Evolutionary conservation across 805 yeast species (phyloP), one percentile per base, ranked within the genome.

Genomic region (Yarrowia sp.): DNA sequence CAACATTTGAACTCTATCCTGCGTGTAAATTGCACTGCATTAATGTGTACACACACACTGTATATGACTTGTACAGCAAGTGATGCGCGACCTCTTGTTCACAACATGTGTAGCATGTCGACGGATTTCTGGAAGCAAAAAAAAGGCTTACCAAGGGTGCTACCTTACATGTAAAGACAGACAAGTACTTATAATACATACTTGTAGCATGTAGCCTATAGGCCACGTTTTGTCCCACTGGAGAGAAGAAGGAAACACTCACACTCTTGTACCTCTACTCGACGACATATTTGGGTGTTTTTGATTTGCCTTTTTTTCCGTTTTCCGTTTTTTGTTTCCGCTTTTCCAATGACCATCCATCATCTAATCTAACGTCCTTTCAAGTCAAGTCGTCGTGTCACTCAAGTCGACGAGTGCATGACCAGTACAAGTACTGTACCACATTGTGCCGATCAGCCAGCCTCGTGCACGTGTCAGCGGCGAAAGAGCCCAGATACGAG

Each of bases 21-120:
- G 60, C 44, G 46, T 53, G 60, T 38, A 53, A 38, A 53, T 53
- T 53, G 60, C 60, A 53, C 36, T 53, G 60, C 60, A 53, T 53
- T n/a, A 36, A 53, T 53, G 34, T 36, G 44, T 20, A 14, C 30
- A 17, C 33, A 30, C 34, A 24, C 24, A 36, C 56, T 52, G 56
- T 52, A 36, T 20, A 36, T n/a, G n/a, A n/a, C n/a, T n/a, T 56
- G 49, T 43, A 58, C 64, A 58, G 64, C 64, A 58, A 58, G 47
- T 56, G 47, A 56, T 56, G 63, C 49, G 47, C 63, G 56, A 50
- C 20, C n/a, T 24, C 36, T 49, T 44, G 49, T 44, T 19, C 49
- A 10, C n/a, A 19, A 20, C n/a, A n/a, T n/a, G n/a, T n/a, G 49
- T 24, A 49, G 55, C 55, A 49, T 34, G 55, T 49, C 33, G 55